Percentiles rank a stretch among this genome's conserved stretches.
These are phyloP conservation scores for Lodderomyces metapsilosis DNA, from an alignment of 1,139 yeast genomes.

Conservation along the genomic window DNA sequence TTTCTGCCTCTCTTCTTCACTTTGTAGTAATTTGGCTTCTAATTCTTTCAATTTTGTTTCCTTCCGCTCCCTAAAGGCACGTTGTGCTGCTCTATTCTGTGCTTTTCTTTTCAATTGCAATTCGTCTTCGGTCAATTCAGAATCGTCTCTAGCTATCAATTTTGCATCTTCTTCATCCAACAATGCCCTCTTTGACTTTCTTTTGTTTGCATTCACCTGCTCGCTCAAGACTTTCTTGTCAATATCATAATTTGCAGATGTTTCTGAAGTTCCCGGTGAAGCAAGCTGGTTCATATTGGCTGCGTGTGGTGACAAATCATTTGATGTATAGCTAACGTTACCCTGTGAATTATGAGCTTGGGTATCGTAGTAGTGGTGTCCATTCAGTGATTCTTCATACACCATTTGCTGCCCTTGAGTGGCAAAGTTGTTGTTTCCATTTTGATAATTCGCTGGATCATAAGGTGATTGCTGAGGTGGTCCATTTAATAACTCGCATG, in stretches of 20 bases:
- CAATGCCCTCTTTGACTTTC: slow-evolving; percentile 23
- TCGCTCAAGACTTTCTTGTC: slow-evolving; percentile 6
- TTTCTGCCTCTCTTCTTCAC: slow-evolving; percentile 58
- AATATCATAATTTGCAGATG: slow-evolving; percentile 7
- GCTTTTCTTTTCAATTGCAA: slow-evolving; percentile 62
- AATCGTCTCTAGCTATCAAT: slow-evolving; percentile 39
- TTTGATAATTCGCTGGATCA: neutral
- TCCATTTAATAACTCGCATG: neutral
- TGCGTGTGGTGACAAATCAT: slow-evolving; percentile 13
- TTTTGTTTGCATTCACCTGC: neutral
- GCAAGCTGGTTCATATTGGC: slow-evolving; percentile 4
- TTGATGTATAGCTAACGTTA: slow-evolving; percentile 5
- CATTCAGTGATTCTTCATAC: neutral
- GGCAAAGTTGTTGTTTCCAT: neutral
- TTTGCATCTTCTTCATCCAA: slow-evolving; percentile 40
- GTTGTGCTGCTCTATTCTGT: slow-evolving; percentile 86
- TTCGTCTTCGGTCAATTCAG: slow-evolving; percentile 48
- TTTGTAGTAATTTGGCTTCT: slow-evolving; percentile 54
- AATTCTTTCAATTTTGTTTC: slow-evolving; percentile 71
- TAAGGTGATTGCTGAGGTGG: neutral
- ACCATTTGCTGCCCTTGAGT: slow-evolving; percentile 2
- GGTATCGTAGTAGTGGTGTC: neutral
- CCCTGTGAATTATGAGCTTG: neutral
- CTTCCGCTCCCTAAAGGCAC: slow-evolving; percentile 85
- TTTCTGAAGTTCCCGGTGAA: slow-evolving; percentile 16